Evolutionary conservation across 2,329 filamentous ascomycete species (phyloP).

Genomic region (Aspergillus costaricaensis): DNA sequence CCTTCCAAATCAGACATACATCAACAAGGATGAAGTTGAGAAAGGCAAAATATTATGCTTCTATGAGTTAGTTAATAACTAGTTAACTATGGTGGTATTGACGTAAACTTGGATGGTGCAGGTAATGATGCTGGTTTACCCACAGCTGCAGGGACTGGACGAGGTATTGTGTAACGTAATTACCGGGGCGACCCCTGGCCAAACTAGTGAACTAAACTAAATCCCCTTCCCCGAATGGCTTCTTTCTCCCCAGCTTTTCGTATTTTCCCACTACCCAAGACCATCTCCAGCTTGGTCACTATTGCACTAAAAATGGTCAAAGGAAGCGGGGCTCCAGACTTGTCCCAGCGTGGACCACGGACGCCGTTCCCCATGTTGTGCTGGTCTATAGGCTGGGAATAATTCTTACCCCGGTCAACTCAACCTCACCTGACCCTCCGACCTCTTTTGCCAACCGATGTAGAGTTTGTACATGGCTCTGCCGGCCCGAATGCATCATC

Average conservation of each 20-base stretch:
- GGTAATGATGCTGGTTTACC: background rate
- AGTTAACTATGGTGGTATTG: background rate
- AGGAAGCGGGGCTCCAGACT: slow-evolving; percentile 1
- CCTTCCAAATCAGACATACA: background rate
- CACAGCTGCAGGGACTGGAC: background rate
- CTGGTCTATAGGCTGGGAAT: background rate
- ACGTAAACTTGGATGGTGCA: background rate
- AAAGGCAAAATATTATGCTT: no score
- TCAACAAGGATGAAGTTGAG: background rate
- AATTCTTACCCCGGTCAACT: background rate
- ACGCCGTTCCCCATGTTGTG: background rate
- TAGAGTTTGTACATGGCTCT: background rate
- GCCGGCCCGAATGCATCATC: slow-evolving; percentile 3
- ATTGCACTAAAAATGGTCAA: background rate
- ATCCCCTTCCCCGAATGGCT: background rate
- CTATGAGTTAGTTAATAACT: no score
- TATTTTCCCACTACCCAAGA: background rate
- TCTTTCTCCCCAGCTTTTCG: background rate
- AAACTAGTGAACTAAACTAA: background rate
- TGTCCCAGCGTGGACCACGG: background rate
- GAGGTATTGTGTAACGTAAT: background rate
- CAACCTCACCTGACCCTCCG: background rate
- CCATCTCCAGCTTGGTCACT: no score
- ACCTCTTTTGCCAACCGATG: background rate
- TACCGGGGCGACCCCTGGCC: background rate